Base-by-base conservation (phyloP, 2,329 filamentous ascomycete genomes). In the Pyrenophora seminiperda region DNA sequence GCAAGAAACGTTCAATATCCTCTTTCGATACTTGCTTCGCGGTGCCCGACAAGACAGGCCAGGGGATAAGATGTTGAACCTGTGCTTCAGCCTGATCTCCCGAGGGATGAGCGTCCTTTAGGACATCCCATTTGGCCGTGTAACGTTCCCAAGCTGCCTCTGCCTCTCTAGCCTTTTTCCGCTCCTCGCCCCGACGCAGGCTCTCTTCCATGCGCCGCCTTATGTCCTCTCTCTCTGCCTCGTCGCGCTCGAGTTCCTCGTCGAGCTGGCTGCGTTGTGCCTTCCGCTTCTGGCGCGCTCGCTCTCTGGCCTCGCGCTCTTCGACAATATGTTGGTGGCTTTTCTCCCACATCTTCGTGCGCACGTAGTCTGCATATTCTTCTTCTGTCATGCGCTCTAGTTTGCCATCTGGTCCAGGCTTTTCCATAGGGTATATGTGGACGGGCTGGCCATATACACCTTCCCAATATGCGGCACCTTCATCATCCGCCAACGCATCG, bases 371-470 rank as follows among this genome's bases (percentile, higher is more conserved):
- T 0, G 90, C 89, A 70, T 97, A 99, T 71, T 97, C 89, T 20
- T 97, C 92, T 62, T 97, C 94, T 7, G 81, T 86, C 93, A 97
- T 97, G 56, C 81, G 81, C 73, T 96, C 91, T 10, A 96, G 78
- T 50, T 81, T 78, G 13, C 82, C 83, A 31, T 61, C 75, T 41
- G 58, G 75, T 43, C 65, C 85, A 73, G 55, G 82, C 82, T 67
- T 78, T 0, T 80, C 78, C 19, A 82, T 79, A 0, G 83, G 70
- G 69, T 95, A 97, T 5, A 85, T 83, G 73, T 97, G 91, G 41
- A 97, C 88, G 0, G 94, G 93, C 71, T 97, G 93, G 1, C 91
- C 92, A 74, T 97, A 99, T n/a, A 99, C 90, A 13, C 85, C 84
- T 72, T 97, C 88, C 94, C 94, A 99, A 76, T 94, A 99, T 6